Base-by-base conservation (phyloP, 225 moss, liverwort and hornwort genomes). In the Bryum argenteum region DNA sequence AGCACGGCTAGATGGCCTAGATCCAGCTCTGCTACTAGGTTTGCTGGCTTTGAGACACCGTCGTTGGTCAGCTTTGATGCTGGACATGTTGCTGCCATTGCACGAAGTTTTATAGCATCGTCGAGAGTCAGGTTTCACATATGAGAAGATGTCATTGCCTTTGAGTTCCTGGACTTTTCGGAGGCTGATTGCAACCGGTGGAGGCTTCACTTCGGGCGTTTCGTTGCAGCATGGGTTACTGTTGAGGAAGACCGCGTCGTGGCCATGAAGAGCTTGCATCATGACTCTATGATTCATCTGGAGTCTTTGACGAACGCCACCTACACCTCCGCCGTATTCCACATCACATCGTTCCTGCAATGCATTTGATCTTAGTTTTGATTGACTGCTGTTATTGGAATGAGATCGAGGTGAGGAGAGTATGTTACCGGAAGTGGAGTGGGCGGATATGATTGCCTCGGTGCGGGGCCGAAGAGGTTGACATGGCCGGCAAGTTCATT, bases 401-500 rank as follows among this genome's bases (percentile, higher is more conserved):
- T 33, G 33, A 33, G 33, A 13, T 26, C 45, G 16, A 21, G 21
- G 22, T n/a, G n/a, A n/a, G n/a, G n/a, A n/a, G n/a, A n/a, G n/a
- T 40, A 40, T 39, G 1, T 77, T n/a, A 80, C 83, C 71, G 43
- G 70, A 38, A 37, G 24, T 12, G 77, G 77, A 54, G 80, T 66
- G 59, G 61, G 26, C 10, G 73, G 69, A 33, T 28, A 14, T 37
- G 79, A 75, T 45, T 53, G 45, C 17, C 47, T 17, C 62, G 70
- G 73, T 24, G 73, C 42, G 23, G 26, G 13, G 23, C 77, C 80
- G 20, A 80, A 80, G 26, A 74, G 61, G 71, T 80, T 77, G 24
- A 48, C 42, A 3, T 75, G 58, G 7, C 83, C 83, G 21, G 83
- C 77, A 13, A 84, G 80, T 45, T 77, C 77, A 70, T 57, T 73